Percentiles rank a stretch among this genome's conserved stretches.
Evolutionary conservation across 2,329 filamentous ascomycete species (phyloP).

Genomic region (Curvularia sp.): DNA sequence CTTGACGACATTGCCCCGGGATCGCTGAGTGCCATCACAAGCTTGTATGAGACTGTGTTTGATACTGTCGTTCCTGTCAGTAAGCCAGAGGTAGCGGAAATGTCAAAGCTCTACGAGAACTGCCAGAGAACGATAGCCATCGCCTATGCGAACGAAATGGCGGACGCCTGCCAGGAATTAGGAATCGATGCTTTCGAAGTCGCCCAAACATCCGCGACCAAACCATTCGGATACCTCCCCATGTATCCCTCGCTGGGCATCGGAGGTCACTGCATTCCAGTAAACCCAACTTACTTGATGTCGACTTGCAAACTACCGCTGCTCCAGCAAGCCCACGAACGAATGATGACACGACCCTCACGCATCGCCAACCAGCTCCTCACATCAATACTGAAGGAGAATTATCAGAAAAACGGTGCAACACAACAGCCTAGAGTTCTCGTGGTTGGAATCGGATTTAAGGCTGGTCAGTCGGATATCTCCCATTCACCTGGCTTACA

Average conservation of each 20-base stretch:
- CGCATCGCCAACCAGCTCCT: conserved; percentile 32
- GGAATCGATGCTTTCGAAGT: conserved; percentile 62
- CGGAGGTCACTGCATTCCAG: conserved; percentile 64
- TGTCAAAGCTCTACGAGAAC: conserved; percentile 67
- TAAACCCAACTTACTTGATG: conserved; percentile 64
- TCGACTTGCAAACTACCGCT: conserved; percentile 59
- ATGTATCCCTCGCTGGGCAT: conserved; percentile 60
- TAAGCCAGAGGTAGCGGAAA: conserved; percentile 63
- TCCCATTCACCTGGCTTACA: conserved; percentile 56
- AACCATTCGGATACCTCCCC: conserved; percentile 54
- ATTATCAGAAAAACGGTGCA: background rate
- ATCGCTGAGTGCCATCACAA: conserved; percentile 55
- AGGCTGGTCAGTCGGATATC: conserved; percentile 58
- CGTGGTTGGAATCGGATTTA: conserved; percentile 62
- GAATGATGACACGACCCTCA: conserved; percentile 56
- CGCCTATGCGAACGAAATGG: conserved; percentile 65
- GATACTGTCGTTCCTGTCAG: conserved; percentile 59
- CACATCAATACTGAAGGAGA: conserved; percentile 1
- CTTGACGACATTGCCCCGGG: conserved; percentile 44
- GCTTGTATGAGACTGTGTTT: conserved; percentile 59
- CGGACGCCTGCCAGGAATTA: conserved; percentile 58
- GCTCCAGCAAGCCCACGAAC: conserved; percentile 53
- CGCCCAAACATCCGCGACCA: conserved; percentile 58
- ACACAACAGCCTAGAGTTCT: conserved; percentile 10
- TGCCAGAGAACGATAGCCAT: conserved; percentile 65